Conservation (phyloP, 2,329 filamentous ascomycete genomes). For the Alternaria viburni region DNA sequence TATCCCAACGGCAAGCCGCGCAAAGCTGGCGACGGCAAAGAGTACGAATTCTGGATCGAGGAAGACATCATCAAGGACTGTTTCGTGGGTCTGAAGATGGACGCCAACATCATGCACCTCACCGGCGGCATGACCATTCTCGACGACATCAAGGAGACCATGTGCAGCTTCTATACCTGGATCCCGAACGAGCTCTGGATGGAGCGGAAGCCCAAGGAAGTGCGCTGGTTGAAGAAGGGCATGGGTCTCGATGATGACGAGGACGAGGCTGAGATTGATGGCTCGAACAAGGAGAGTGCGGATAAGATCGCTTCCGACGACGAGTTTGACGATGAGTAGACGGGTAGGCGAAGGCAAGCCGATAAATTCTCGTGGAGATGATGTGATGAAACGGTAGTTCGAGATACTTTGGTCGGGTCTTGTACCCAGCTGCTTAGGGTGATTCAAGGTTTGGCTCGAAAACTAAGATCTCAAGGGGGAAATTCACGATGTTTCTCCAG, state of each 20-base stretch:
- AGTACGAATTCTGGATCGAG: slow-evolving; percentile 71
- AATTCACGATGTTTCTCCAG: not conserved
- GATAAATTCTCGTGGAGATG: not conserved
- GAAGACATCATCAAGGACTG: slow-evolving; percentile 63
- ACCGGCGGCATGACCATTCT: slow-evolving; percentile 36
- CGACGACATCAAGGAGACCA: slow-evolving; percentile 48
- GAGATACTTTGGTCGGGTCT: not conserved
- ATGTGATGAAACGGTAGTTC: not conserved
- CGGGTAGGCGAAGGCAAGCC: slow-evolving; percentile 1
- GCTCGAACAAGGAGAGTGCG: slow-evolving; percentile 6
- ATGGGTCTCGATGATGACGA: slow-evolving; percentile 25
- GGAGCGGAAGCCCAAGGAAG: slow-evolving; percentile 35
- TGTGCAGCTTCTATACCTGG: slow-evolving; percentile 54
- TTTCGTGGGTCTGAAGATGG: slow-evolving; percentile 63
- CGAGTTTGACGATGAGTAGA: slow-evolving; percentile 25
- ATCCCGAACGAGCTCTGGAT: slow-evolving; percentile 53
- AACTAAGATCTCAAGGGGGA: not conserved
- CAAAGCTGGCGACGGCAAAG: slow-evolving; percentile 43
- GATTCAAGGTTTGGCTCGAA: not conserved
- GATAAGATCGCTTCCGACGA: slow-evolving; percentile 17
- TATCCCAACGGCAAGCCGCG: slow-evolving; percentile 30
- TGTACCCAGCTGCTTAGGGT: not conserved
- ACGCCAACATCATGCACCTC: slow-evolving; percentile 39
- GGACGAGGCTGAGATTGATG: slow-evolving; percentile 12
- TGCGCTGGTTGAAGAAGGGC: slow-evolving; percentile 32